phyloP scores from a whole-genome alignment of 2,329 filamentous ascomycete species.

The Penicillium sp. region DNA sequence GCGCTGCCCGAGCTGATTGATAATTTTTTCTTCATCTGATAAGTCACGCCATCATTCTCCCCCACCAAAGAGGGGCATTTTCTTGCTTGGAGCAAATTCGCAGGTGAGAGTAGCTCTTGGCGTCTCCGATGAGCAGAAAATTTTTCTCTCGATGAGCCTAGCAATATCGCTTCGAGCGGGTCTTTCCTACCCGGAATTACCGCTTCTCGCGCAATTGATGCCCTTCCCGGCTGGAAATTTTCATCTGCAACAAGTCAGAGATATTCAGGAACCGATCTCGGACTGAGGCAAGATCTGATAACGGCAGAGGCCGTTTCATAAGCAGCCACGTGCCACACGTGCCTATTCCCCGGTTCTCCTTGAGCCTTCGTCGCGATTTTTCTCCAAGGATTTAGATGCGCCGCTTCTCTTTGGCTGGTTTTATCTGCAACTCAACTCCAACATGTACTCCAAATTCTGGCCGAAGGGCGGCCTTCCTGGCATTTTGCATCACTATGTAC shows the following conservation, averaged over 20 bases:
- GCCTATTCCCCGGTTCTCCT: not conserved
- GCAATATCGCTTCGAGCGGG: not conserved
- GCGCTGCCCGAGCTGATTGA: not conserved
- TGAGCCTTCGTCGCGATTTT: not conserved
- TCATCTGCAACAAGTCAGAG: not conserved
- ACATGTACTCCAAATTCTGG: conserved; percentile 42
- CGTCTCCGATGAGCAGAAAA: not conserved
- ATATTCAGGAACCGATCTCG: not conserved
- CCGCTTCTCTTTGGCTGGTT: not conserved
- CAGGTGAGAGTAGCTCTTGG: not conserved
- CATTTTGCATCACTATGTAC: conserved; percentile 41
- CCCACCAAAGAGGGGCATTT: not conserved
- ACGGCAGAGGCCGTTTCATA: not conserved
- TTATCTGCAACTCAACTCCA: not conserved
- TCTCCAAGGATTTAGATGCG: not conserved
- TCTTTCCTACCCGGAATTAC: not conserved
- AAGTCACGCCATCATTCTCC: not conserved
- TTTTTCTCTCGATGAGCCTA: not conserved
- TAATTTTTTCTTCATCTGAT: conserved; percentile 2
- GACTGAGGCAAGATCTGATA: not conserved
- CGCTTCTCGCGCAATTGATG: not conserved
- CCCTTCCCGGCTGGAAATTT: not conserved
- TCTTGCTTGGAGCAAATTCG: not conserved
- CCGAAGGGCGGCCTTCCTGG: conserved; percentile 40
- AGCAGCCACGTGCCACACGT: not conserved